These are phyloP conservation scores for Yamadazyma kanchanaburiensis DNA, from an alignment of 1,139 yeast genomes.

Conservation along the genomic window DNA sequence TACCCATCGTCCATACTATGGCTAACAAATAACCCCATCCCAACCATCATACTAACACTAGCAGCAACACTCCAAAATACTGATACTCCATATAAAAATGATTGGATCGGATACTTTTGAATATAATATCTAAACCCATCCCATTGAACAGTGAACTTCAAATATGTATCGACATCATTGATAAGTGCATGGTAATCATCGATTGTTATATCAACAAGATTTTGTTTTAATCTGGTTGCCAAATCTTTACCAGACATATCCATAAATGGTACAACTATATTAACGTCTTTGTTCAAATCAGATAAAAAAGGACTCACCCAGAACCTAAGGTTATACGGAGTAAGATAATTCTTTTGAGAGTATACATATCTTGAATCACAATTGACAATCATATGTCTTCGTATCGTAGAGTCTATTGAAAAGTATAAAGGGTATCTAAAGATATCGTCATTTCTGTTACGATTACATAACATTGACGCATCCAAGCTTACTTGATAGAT, in stretches of 20 bases:
- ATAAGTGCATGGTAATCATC: constrained; percentile 5
- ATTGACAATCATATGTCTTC: constrained; percentile 17
- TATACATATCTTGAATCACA: constrained; percentile 32
- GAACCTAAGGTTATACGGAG: constrained; percentile 35
- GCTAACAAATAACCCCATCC: constrained; percentile 11
- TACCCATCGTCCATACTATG: not conserved
- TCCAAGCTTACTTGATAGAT: constrained; percentile 13
- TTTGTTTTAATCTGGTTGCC: not conserved
- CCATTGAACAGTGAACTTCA: constrained; percentile 35
- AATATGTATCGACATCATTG: constrained; percentile 11
- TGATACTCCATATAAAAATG: constrained; percentile 48
- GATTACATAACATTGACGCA: constrained; percentile 15
- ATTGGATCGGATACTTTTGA: constrained; percentile 43
- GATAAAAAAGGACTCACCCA: constrained; percentile 38
- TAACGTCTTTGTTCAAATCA: constrained; percentile 17
- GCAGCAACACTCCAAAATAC: constrained; percentile 47
- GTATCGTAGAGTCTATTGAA: too few relatives aligned
- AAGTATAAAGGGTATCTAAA: too few relatives aligned
- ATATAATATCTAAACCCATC: constrained; percentile 58
- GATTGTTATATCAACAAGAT: not conserved
- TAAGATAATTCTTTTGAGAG: constrained; percentile 24
- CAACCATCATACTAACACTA: constrained; percentile 22
- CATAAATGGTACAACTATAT: constrained; percentile 9
- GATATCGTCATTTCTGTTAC: constrained; percentile 15
- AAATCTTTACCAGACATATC: constrained; percentile 3